Evolutionary conservation across 1,284 basidiomycete genomes (phyloP).

Genomic region (Ustilago nuda): DNA sequence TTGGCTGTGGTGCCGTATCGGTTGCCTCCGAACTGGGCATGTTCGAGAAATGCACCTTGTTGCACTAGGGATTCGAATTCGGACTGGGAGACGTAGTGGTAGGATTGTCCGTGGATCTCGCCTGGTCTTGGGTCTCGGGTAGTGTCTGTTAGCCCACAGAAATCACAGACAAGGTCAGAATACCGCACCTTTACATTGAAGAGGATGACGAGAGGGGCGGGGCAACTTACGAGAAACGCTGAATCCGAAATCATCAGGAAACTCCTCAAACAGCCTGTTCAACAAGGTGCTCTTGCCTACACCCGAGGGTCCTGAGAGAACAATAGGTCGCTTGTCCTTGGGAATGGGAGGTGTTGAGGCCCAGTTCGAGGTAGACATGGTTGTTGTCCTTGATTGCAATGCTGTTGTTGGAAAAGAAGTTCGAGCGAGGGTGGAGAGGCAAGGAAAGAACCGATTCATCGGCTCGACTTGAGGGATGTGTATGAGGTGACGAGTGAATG

Average conservation of each 20-base stretch:
- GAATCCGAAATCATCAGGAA: constrained; percentile 90
- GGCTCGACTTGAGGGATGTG: neutral
- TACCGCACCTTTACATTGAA: too few relatives aligned
- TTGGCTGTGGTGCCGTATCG: constrained; percentile 88
- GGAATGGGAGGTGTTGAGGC: constrained; percentile 45
- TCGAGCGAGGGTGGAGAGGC: constrained; percentile 4
- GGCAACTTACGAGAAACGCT: constrained; percentile 81
- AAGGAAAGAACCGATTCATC: constrained; percentile 13
- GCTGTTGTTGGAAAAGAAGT: constrained; percentile 2
- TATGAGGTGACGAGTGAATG: too few relatives aligned
- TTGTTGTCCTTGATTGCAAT: constrained; percentile 1
- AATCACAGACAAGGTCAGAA: constrained; percentile 15
- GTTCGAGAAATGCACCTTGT: constrained; percentile 75
- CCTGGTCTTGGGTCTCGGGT: constrained; percentile 86
- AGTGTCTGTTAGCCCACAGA: constrained; percentile 77
- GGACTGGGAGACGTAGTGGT: constrained; percentile 74
- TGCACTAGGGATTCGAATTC: constrained; percentile 73
- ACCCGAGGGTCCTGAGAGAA: constrained; percentile 86
- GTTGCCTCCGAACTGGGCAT: constrained; percentile 87
- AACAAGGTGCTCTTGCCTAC: constrained; percentile 95
- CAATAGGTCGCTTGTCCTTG: constrained; percentile 73
- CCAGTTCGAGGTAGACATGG: constrained; percentile 42
- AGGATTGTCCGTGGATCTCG: constrained; percentile 79
- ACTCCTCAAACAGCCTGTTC: constrained; percentile 82
- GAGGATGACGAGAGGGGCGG: constrained; percentile 11